phyloP scores from a whole-genome alignment of 805 yeast species.

The Citeromyces matritensis region DNA sequence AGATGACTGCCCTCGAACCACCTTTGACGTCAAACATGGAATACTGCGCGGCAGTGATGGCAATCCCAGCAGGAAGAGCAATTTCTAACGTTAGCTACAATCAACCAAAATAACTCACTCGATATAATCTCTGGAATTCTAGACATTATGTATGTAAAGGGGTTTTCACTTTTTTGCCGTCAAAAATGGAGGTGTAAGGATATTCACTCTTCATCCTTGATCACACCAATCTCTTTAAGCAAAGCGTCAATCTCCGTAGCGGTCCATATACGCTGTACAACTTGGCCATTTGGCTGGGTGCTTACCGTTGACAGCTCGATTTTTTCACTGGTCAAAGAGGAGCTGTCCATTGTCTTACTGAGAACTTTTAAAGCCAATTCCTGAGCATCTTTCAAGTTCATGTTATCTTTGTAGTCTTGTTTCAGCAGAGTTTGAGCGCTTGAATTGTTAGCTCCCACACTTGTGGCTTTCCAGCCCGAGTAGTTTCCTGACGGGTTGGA shows the following conservation, averaged over 20 bases:
- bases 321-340: constrained; percentile 76
- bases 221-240: constrained; percentile 56
- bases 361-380: constrained; percentile 83
- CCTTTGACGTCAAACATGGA: constrained; percentile 93
- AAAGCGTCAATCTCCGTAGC: constrained; percentile 65
- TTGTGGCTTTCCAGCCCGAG: constrained; percentile 96
- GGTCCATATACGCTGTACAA: constrained; percentile 62
- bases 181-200: constrained; percentile 1
- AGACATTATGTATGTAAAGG: constrained; percentile 15
- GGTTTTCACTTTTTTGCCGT: not conserved
- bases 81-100: constrained; percentile 13
- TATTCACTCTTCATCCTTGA: constrained; percentile 23
- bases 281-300: constrained; percentile 27
- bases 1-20: constrained; percentile 90
- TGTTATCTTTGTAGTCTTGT: constrained; percentile 84
- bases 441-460: constrained; percentile 91
- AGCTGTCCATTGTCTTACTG: constrained; percentile 85
- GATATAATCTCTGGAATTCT: constrained; percentile 22
- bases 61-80: constrained; percentile 61
- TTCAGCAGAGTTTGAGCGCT: constrained; percentile 93
- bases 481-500: constrained; percentile 97
- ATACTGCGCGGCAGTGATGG: constrained; percentile 58
- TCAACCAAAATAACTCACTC: constrained; percentile 5
- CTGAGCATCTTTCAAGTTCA: constrained; percentile 60
- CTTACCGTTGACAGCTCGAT: constrained; percentile 82